Evolutionary conservation across 164 flowering plant genomes (phyloP).

Genomic region (Echeveria elegans): DNA sequence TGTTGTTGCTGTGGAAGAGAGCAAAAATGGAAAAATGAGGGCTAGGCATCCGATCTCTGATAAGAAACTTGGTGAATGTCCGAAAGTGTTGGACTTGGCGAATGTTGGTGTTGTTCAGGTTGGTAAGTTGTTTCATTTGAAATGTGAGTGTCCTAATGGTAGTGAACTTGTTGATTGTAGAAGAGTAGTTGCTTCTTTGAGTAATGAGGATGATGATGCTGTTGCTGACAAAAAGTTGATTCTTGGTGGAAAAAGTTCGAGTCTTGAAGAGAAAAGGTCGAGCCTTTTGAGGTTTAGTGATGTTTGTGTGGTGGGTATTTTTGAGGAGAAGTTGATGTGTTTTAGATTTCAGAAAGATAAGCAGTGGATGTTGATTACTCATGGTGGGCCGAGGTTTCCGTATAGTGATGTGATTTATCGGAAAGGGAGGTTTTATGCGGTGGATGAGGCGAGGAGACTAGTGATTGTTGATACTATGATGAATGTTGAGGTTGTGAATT

Average conservation of each 20-base stretch:
- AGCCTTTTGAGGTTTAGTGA: neutral
- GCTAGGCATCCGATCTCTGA: too few relatives aligned
- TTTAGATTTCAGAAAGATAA: neutral
- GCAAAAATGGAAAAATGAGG: neutral
- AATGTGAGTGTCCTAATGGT: too few relatives aligned
- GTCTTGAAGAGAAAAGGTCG: too few relatives aligned
- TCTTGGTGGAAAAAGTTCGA: too few relatives aligned
- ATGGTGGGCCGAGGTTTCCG: neutral
- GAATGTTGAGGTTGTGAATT: neutral
- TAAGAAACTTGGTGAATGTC: too few relatives aligned
- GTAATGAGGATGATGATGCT: too few relatives aligned
- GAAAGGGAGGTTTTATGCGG: neutral
- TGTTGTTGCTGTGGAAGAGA: neutral
- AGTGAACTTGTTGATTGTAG: neutral
- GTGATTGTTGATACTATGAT: neutral
- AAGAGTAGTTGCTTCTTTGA: neutral
- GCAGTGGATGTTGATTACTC: neutral
- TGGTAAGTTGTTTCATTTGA: constrained; percentile 1
- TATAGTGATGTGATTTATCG: neutral
- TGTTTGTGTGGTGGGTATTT: neutral
- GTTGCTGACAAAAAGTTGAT: too few relatives aligned
- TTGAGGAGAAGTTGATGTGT: neutral
- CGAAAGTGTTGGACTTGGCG: neutral
- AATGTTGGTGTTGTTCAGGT: neutral
- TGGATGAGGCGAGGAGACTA: neutral